phyloP scores from a whole-genome alignment of 768 basidiomycete species.

The Hortiboletus flavorubellus region DNA sequence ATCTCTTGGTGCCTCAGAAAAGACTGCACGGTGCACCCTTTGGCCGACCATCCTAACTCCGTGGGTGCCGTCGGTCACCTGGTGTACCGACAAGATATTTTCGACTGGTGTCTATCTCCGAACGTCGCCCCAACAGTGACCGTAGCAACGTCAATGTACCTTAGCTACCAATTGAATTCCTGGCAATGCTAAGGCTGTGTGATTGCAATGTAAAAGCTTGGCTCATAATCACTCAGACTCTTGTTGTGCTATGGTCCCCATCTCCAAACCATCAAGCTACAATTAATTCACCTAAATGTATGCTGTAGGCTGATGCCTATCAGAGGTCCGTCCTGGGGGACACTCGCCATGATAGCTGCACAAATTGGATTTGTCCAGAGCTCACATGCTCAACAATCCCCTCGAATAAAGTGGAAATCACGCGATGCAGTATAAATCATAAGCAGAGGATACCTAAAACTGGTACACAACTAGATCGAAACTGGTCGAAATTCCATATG shows the following conservation, averaged over 20 bases:
- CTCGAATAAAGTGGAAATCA: not conserved
- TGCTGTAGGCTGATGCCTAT: too few species aligned
- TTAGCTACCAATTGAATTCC: not conserved
- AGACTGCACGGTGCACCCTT: conserved; percentile 46
- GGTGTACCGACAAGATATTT: conserved; percentile 45
- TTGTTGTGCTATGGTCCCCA: too few species aligned
- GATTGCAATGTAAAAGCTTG: not conserved
- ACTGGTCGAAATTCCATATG: not conserved
- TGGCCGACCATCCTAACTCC: conserved; percentile 52
- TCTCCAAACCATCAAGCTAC: too few species aligned
- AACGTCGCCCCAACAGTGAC: not conserved
- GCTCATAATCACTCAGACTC: not conserved
- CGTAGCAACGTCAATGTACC: not conserved
- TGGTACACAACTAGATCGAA: not conserved
- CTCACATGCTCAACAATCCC: too few species aligned
- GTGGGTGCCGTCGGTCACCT: conserved; percentile 62
- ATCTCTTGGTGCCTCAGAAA: conserved; percentile 58
- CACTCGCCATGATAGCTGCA: too few species aligned
- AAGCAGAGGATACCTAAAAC: not conserved
- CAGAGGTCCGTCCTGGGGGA: too few species aligned
- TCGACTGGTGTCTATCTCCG: not conserved
- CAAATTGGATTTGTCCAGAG: too few species aligned
- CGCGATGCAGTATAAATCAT: too few species aligned
- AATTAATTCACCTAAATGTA: too few species aligned
- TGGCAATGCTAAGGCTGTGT: not conserved